phyloP scores from a whole-genome alignment of 768 basidiomycete genomes.

The Cytidiella melzeri region DNA sequence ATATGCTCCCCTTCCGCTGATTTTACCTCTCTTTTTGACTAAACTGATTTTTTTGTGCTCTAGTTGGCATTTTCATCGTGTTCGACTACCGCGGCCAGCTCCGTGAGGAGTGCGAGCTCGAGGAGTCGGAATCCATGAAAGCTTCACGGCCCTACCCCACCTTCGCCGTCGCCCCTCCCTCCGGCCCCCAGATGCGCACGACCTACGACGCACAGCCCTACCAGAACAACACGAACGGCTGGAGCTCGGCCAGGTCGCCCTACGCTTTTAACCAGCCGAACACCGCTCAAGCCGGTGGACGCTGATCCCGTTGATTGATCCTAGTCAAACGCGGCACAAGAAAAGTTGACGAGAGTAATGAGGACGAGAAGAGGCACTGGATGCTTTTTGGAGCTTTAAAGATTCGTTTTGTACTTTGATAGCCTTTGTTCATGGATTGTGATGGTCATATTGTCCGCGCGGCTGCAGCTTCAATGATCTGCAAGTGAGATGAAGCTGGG shows the following conservation, averaged over 20 bases:
- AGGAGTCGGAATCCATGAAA: slow-evolving; percentile 13
- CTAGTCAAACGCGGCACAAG: not conserved
- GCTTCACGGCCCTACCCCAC: not conserved
- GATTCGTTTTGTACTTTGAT: not conserved
- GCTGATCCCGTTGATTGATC: not conserved
- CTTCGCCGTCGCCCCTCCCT: slow-evolving; percentile 14
- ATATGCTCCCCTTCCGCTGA: not conserved
- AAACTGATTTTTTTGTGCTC: slow-evolving; percentile 6
- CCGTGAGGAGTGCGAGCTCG: slow-evolving; percentile 36
- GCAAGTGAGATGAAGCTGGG: no score
- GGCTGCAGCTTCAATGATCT: no score
- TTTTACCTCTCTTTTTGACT: not conserved
- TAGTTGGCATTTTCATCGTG: slow-evolving; percentile 49
- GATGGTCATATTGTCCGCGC: not conserved
- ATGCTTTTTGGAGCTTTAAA: not conserved
- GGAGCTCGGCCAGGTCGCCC: slow-evolving; percentile 11
- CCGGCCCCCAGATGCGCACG: slow-evolving; percentile 9
- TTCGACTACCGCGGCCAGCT: slow-evolving; percentile 48
- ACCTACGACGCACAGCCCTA: slow-evolving; percentile 17
- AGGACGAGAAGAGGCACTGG: not conserved
- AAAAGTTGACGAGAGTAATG: no score
- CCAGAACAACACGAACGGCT: slow-evolving; percentile 12
- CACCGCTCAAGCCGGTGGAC: slow-evolving; percentile 5
- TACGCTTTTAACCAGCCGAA: slow-evolving; percentile 12
- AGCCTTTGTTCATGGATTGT: not conserved